These are phyloP conservation scores for Crassisporium funariophilum DNA, from an alignment of 768 basidiomycete genomes.

Conservation along the genomic window DNA sequence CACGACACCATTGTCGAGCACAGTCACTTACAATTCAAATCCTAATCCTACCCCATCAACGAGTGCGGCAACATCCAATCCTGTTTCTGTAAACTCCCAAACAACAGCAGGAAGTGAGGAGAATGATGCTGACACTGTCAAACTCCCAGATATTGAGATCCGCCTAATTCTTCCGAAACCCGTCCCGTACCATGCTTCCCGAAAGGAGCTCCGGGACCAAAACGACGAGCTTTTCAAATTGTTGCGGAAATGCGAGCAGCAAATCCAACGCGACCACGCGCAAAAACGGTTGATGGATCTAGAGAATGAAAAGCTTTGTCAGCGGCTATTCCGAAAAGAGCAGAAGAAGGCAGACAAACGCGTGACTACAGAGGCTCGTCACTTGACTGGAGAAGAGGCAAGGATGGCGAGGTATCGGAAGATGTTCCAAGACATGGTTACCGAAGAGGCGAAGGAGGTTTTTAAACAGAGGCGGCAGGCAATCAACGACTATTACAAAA, in stretches of 20 bases:
- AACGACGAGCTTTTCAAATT: conserved; percentile 6
- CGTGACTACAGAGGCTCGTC: background rate
- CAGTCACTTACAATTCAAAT: no score
- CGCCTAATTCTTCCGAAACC: no score
- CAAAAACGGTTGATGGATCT: conserved; percentile 21
- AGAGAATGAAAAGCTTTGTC: conserved; percentile 16
- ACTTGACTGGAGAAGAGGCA: conserved; percentile 2
- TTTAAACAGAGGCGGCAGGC: no score
- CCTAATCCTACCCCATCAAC: background rate
- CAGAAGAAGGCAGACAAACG: background rate
- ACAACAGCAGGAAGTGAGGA: no score
- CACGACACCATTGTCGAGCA: no score
- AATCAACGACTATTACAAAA: no score
- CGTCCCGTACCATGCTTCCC: no score
- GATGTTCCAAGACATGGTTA: background rate
- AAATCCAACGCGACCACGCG: conserved; percentile 16
- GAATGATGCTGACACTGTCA: no score
- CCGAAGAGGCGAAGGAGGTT: conserved; percentile 3
- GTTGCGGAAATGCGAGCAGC: background rate
- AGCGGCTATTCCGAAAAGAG: background rate
- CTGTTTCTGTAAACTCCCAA: background rate
- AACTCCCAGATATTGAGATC: conserved; percentile 1
- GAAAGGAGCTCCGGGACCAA: no score
- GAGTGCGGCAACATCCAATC: background rate
- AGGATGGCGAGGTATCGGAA: background rate